A percentile compares a stretch with the other conserved stretches of the same genome.
Conservation (phyloP, 495 filamentous ascomycete species). For the Aspergillus nidulans region DNA sequence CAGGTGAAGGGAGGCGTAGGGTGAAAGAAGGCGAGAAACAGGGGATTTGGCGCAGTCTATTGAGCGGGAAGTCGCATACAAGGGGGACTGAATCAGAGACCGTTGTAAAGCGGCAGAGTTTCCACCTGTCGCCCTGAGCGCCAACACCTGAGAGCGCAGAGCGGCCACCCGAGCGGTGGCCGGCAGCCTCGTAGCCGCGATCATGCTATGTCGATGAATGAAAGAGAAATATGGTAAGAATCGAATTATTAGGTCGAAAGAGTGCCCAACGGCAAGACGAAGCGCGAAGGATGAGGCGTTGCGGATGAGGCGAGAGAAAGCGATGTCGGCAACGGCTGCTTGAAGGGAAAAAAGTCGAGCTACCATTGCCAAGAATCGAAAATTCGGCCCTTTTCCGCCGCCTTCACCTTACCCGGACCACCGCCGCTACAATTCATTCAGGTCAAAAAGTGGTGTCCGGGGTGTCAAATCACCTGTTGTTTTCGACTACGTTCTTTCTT, state of each 20-base stretch:
- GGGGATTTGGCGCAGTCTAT: slow-evolving; percentile 17
- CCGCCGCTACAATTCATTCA: neutral
- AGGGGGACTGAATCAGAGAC: slow-evolving; percentile 45
- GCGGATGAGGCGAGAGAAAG: slow-evolving; percentile 22
- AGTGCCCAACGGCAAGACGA: slow-evolving; percentile 8
- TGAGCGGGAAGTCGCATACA: slow-evolving; percentile 26
- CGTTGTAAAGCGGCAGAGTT: slow-evolving; percentile 56
- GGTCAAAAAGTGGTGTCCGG: neutral
- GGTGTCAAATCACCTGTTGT: neutral
- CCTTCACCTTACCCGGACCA: slow-evolving; percentile 32
- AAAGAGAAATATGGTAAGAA: slow-evolving; percentile 1
- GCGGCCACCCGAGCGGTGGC: slow-evolving; percentile 41
- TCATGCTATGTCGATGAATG: slow-evolving; percentile 33
- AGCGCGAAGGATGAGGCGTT: slow-evolving; percentile 4
- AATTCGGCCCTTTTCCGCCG: slow-evolving; percentile 40
- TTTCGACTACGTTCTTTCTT: neutral
- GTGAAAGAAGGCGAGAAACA: slow-evolving; percentile 33
- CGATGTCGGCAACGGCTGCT: slow-evolving; percentile 25
- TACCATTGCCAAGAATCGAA: slow-evolving; percentile 42
- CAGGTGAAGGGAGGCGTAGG: slow-evolving; percentile 37
- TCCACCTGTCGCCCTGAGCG: slow-evolving; percentile 40
- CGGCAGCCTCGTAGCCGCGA: slow-evolving; percentile 38
- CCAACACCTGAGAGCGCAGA: slow-evolving; percentile 32
- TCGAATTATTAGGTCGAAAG: slow-evolving; percentile 5
- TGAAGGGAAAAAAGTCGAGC: slow-evolving; percentile 38